These are phyloP conservation scores for Cutaneotrichosporon dermatis DNA, from an alignment of 1,284 basidiomycete genomes.

Conservation along the genomic window DNA sequence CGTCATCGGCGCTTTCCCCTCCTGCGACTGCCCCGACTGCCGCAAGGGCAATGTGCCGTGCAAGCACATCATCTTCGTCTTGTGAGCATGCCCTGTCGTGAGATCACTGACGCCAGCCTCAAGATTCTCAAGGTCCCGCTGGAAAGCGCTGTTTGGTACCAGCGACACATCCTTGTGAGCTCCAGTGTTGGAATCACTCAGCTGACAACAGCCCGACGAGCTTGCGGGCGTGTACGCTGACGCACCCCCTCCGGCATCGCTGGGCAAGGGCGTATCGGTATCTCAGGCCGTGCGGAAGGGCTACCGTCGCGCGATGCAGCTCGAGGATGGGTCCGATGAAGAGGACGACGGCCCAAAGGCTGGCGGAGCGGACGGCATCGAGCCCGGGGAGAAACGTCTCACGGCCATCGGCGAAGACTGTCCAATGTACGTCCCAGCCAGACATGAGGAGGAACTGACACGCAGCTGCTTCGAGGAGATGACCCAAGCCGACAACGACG, in stretches of 20 bases:
- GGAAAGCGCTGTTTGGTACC: slow-evolving; percentile 28
- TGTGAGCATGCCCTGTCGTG: slow-evolving; percentile 21
- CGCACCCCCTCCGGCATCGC: background rate
- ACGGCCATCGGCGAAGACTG: slow-evolving; percentile 36
- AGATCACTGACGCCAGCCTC: slow-evolving; percentile 21
- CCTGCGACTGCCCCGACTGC: slow-evolving; percentile 38
- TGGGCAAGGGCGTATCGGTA: slow-evolving; percentile 11
- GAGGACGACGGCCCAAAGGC: background rate
- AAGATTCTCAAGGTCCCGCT: slow-evolving; percentile 36
- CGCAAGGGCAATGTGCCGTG: slow-evolving; percentile 36
- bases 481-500: slow-evolving; percentile 24
- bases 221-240: background rate
- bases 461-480: slow-evolving; percentile 38
- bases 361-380: background rate
- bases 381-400: slow-evolving; percentile 12
- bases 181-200: background rate
- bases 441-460: background rate
- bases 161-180: slow-evolving; percentile 33
- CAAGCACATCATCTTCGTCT: slow-evolving; percentile 43
- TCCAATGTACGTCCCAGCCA: slow-evolving; percentile 29
- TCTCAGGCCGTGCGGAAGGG: slow-evolving; percentile 18
- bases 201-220: slow-evolving; percentile 5
- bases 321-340: background rate
- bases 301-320: slow-evolving; percentile 27
- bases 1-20: slow-evolving; percentile 19